Conservation (phyloP, 768 basidiomycete genomes). For the Jaapia argillacea region DNA sequence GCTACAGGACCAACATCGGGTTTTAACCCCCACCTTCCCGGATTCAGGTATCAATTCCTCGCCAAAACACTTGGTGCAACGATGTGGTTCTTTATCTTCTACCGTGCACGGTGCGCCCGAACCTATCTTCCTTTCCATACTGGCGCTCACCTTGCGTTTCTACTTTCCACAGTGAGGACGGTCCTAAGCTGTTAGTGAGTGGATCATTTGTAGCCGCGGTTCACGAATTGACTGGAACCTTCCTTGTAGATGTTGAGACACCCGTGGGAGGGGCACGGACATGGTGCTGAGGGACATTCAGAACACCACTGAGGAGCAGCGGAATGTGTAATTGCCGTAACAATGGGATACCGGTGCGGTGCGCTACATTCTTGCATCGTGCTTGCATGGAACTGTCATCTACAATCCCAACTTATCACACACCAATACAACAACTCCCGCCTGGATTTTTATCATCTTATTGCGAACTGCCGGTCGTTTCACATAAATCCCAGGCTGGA, state of each 20-base stretch:
- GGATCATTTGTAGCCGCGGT: neutral
- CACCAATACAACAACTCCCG: too few relatives aligned
- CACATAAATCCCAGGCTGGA: too few relatives aligned
- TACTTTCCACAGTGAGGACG: slow-evolving; percentile 30
- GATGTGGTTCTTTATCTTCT: slow-evolving; percentile 99
- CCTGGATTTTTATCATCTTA: too few relatives aligned
- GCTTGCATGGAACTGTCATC: too few relatives aligned
- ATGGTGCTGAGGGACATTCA: slow-evolving; percentile 22
- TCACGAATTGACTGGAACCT: slow-evolving; percentile 1
- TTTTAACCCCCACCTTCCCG: slow-evolving; percentile 84
- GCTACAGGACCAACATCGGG: slow-evolving; percentile 42
- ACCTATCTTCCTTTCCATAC: neutral
- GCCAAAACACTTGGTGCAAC: slow-evolving; percentile 81
- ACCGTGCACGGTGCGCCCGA: slow-evolving; percentile 71
- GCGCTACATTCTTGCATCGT: too few relatives aligned
- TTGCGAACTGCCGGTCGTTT: too few relatives aligned
- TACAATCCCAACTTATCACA: too few relatives aligned
- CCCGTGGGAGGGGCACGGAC: slow-evolving; percentile 57
- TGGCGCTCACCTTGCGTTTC: slow-evolving; percentile 3
- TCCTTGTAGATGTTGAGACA: slow-evolving; percentile 27
- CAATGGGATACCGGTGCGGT: too few relatives aligned
- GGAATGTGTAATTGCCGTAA: too few relatives aligned
- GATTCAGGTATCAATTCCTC: slow-evolving; percentile 64
- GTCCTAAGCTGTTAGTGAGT: slow-evolving; percentile 24
- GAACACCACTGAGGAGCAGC: neutral